Base-by-base conservation (phyloP, 352 stramenopile genomes). In the Plasmopara halstedii region DNA sequence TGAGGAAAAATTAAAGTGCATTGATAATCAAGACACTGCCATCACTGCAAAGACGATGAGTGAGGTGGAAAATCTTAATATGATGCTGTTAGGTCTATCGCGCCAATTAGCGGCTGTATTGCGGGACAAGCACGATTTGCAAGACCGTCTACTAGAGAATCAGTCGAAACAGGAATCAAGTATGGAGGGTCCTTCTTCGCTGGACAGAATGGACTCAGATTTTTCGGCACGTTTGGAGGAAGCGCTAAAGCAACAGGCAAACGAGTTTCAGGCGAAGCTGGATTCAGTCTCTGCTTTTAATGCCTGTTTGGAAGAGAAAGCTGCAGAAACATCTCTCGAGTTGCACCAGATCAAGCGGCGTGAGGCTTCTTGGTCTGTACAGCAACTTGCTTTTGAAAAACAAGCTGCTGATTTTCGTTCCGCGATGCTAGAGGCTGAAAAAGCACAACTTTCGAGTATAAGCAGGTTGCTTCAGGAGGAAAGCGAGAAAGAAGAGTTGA, bases 41-140 rank as follows among this genome's bases (percentile, higher is more conserved):
- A 15, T 36, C 20, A 20, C 47, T 37, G 21, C 21, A 40, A 42
- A 61, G 35, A 20, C 47, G 8, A 58, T 52, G 5, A 64, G 38
- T 25, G 64, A 86, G 25, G 52, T 82, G 18, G 64, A 85, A 41
- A 71, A 68, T 13, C 53, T 90, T n/a, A 84, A 84, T 35, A 46
- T 78, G 26, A 84, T 88, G 75, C 55, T 85, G 31, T 45, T 78
- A 21, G 56, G 60, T 9, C 43, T 88, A 7, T 77, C 74, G 13
- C 80, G 78, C 14, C 80, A 91, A 43, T 56, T 91, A 6, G 71
- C 73, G 4, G 58, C 69, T 27, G 72, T 87, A 1, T 56, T 91
- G 45, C 72, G 60, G 8, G 80, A 91, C 47, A 91, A 91, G 42
- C 77, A 91, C 29, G 71, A 80, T 5, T 56, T 91, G 15, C 69